Conservation (phyloP, 106 monocot species). For the Dendrobium huoshanense region DNA sequence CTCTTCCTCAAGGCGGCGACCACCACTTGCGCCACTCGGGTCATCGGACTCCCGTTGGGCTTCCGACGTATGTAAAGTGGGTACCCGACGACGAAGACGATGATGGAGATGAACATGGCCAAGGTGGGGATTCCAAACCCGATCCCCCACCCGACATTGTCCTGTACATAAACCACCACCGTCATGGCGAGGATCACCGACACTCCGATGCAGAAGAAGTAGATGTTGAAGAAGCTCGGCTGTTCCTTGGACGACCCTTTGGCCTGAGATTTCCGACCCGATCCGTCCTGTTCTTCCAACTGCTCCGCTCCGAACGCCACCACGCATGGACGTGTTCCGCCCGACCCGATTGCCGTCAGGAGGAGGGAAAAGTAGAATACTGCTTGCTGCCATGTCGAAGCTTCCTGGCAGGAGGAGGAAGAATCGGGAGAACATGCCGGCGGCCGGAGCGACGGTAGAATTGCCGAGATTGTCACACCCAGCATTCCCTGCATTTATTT, state of each 20-base stretch:
- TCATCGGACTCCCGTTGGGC: constrained; percentile 43
- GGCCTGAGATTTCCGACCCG: not conserved
- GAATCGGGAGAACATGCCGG: constrained; percentile 9
- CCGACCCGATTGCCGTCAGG: constrained; percentile 40
- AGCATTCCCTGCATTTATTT: constrained; percentile 34
- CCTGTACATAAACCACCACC: constrained; percentile 55
- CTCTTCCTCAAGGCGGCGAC: constrained; percentile 56
- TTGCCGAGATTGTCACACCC: constrained; percentile 30
- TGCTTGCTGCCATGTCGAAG: constrained; percentile 19
- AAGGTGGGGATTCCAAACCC: constrained; percentile 53
- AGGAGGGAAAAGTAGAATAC: constrained; percentile 47
- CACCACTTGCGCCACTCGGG: constrained; percentile 32
- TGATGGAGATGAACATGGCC: constrained; percentile 52
- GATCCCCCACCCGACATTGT: constrained; percentile 65
- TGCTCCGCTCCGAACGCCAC: constrained; percentile 72
- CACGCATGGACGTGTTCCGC: constrained; percentile 57
- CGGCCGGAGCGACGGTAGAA: constrained; percentile 23
- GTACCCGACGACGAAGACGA: constrained; percentile 33
- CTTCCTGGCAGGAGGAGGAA: constrained; percentile 6
- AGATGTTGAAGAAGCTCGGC: constrained; percentile 70
- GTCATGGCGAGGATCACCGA: constrained; percentile 52
- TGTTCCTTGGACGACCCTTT: constrained; percentile 14
- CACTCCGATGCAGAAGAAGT: constrained; percentile 54
- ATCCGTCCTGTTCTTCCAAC: constrained; percentile 28
- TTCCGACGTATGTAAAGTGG: constrained; percentile 38